Evolutionary conservation across 495 filamentous ascomycete genomes (phyloP).

Genomic region (Aspergillus panamensis): DNA sequence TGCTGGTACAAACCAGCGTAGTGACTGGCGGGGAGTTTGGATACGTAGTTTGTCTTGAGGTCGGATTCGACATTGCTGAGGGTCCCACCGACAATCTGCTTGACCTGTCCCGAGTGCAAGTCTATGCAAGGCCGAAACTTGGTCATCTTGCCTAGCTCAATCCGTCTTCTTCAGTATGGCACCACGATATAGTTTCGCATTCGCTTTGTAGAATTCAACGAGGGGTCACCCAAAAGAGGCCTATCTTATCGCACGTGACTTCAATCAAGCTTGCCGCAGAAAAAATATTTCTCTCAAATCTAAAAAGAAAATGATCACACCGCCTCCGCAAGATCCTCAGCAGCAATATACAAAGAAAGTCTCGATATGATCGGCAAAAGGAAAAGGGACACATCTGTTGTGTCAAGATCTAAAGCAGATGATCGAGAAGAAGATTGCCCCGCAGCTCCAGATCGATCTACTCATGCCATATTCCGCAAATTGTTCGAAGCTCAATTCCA

Average conservation of each 20-base stretch:
- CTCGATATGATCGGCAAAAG: slow-evolving; percentile 35
- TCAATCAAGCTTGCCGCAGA: not conserved
- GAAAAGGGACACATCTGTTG: slow-evolving; percentile 37
- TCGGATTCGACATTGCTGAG: slow-evolving; percentile 60
- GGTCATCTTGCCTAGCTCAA: slow-evolving; percentile 59
- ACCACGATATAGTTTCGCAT: slow-evolving; percentile 9
- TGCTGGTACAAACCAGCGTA: slow-evolving; percentile 77
- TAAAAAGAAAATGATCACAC: slow-evolving; percentile 8
- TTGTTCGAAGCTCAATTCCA: slow-evolving; percentile 87
- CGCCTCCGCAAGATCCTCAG: slow-evolving; percentile 1
- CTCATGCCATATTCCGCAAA: slow-evolving; percentile 61
- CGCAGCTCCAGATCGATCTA: slow-evolving; percentile 23
- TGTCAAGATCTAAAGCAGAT: slow-evolving; percentile 27
- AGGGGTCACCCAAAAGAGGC: slow-evolving; percentile 23
- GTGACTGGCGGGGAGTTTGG: slow-evolving; percentile 71
- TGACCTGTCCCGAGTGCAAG: slow-evolving; percentile 90
- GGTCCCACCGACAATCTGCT: slow-evolving; percentile 96
- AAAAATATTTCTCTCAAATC: slow-evolving; percentile 8
- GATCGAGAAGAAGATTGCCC: slow-evolving; percentile 17
- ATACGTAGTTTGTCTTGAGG: slow-evolving; percentile 88
- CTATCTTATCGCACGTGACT: slow-evolving; percentile 47
- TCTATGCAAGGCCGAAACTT: slow-evolving; percentile 95
- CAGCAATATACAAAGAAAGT: slow-evolving; percentile 6
- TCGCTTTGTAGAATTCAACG: slow-evolving; percentile 22
- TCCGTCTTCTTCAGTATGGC: not conserved